These are phyloP conservation scores for Pseudozyma hubeiensis DNA, from an alignment of 1,284 basidiomycete species.

Conservation along the genomic window DNA sequence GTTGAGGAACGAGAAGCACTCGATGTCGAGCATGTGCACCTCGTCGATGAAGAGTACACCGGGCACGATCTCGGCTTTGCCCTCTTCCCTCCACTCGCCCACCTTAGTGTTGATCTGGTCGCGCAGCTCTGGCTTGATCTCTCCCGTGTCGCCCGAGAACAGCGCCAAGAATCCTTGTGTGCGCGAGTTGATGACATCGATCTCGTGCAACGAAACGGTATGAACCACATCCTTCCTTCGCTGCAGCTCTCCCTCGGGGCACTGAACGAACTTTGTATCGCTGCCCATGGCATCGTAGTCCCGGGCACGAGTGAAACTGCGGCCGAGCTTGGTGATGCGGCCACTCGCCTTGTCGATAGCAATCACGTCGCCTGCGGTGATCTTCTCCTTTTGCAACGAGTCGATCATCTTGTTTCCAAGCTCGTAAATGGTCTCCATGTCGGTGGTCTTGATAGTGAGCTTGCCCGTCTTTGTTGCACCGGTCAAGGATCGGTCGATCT, in stretches of 20 bases:
- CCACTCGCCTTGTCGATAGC: conserved; percentile 96
- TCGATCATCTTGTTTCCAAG: conserved; percentile 99
- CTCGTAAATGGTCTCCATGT: conserved; percentile 99
- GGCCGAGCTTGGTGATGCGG: conserved; percentile 94
- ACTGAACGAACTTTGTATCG: conserved; percentile 97
- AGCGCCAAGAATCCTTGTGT: conserved; percentile 84
- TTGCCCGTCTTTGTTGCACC: conserved; percentile 98
- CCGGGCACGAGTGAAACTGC: conserved; percentile 92
- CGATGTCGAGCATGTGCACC: conserved; percentile 99
- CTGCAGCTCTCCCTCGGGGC: conserved; percentile 97
- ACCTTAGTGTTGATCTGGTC: conserved; percentile 98
- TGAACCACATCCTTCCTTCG: conserved; percentile 96
- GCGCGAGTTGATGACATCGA: conserved; percentile 98
- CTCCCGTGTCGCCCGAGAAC: conserved; percentile 87
- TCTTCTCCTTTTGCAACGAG: conserved; percentile 93
- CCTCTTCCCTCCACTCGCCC: conserved; percentile 97
- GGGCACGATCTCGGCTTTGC: conserved; percentile 96
- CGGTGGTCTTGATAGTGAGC: conserved; percentile 96
- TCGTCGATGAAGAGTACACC: conserved; percentile 75
- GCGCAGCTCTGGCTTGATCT: conserved; percentile 96
- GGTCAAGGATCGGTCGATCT: conserved; percentile 95
- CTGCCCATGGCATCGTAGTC: conserved; percentile 96
- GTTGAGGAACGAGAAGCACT: conserved; percentile 98
- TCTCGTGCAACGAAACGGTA: conserved; percentile 96
- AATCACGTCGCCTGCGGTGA: conserved; percentile 94